Evolutionary conservation across 176 grass and related monocot species (phyloP).

Genomic region (Chrysopogon serrulatus): DNA sequence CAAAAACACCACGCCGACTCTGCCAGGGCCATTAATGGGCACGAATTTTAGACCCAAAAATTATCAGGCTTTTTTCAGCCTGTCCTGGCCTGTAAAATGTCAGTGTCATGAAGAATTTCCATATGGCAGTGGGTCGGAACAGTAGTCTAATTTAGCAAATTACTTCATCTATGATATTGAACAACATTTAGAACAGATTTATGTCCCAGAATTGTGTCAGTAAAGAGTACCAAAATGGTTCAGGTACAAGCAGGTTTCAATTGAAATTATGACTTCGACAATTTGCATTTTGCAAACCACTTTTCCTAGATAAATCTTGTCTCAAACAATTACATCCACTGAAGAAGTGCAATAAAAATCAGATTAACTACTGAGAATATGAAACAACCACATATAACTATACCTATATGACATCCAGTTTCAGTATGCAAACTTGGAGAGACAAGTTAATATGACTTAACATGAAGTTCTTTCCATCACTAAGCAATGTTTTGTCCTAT

Average conservation of each 20-base stretch:
- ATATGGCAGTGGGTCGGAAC: neutral
- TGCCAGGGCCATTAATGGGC: neutral
- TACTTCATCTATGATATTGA: neutral
- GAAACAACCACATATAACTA: neutral
- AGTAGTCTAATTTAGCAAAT: neutral
- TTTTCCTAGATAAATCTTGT: neutral
- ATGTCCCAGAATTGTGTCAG: neutral
- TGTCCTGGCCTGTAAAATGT: neutral
- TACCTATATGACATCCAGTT: neutral
- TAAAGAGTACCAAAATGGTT: neutral
- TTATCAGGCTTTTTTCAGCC: neutral
- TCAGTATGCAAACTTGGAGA: neutral
- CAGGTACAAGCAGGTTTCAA: neutral
- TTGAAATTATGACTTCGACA: neutral
- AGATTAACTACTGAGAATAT: neutral
- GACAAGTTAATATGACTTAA: neutral
- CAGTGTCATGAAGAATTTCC: neutral
- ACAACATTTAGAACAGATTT: neutral
- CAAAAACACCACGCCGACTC: neutral
- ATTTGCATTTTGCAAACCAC: conserved; percentile 2
- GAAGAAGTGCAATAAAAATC: neutral
- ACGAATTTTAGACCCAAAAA: neutral
- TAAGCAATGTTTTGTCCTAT: neutral
- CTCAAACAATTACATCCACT: neutral
- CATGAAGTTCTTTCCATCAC: neutral